Evolutionary conservation across 2,329 filamentous ascomycete genomes (phyloP), one percentile per base, ranked within the genome.

Genomic region (Fusarium musae): DNA sequence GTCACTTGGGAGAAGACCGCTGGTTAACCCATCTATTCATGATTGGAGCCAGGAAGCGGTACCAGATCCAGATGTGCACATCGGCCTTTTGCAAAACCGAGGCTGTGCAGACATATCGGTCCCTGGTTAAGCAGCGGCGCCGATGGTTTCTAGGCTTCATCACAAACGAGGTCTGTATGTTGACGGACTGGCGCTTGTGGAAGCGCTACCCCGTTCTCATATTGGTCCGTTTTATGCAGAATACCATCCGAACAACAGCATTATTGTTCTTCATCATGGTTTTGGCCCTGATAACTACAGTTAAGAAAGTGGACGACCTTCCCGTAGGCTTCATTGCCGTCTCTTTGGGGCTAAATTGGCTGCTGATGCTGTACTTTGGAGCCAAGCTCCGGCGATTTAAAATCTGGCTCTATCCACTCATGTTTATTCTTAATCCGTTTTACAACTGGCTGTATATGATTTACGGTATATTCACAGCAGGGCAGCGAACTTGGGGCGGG

Each of bases 371-470:
- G 69, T 98, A 97, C 85, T 98, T 98, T 81, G 96, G 94, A 30
- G 89, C 92, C 62, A 95, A 94, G 82, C 88, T 98, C 54, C 91
- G 92, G 69, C 90, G 96, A 16, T 98, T 92, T 85, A 98, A 99
- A 86, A 93, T 97, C 70, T 96, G 94, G 92, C 86, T 98, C 10
- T 98, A 98, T 80, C 96, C 96, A 0, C 78, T 98, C 71, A 98
- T 98, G 95, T 98, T 98, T 80, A 84, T 97, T 52, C 82, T 98
- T 72, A 98, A 98, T 79, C 96, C 96, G 2, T 97, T 98, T 80
- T 95, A 98, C 87, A 98, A 98, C 83, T 98, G 96, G 96, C 89
- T 94, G 66, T 98, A 98, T 84, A 97, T 98, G 93, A 93, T 97
- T 5, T 97, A 98, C 81, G 95, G 95, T 49, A 97, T 97, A 76